Percentiles rank a stretch among this genome's conserved stretches.
phyloP scores from a whole-genome alignment of 1,284 basidiomycete species.

The Phlebopus sp. region DNA sequence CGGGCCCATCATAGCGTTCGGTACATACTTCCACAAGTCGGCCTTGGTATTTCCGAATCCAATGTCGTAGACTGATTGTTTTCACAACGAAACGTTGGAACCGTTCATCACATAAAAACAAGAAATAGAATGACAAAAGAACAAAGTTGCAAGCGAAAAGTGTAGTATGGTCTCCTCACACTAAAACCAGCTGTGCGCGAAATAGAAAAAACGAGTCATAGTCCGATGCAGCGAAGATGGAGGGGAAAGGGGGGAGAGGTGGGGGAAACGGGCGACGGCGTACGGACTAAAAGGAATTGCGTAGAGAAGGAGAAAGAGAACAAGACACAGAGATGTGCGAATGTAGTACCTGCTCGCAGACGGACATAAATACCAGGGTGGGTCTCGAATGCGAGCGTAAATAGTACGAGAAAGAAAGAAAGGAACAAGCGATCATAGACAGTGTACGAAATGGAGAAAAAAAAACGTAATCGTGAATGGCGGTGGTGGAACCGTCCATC shows the following conservation, averaged over 20 bases:
- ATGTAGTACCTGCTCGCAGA: slow-evolving; percentile 25
- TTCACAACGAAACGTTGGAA: no score
- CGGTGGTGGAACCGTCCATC: slow-evolving; percentile 30
- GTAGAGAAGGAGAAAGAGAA: background rate
- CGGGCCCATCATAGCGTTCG: no score
- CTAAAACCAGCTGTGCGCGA: slow-evolving; percentile 19
- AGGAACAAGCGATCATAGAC: slow-evolving; percentile 14
- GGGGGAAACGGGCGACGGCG: no score
- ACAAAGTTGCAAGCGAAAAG: no score
- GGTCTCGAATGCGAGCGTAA: slow-evolving; percentile 33
- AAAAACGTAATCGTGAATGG: slow-evolving; percentile 12
- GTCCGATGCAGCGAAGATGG: slow-evolving; percentile 18
- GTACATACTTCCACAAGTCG: no score
- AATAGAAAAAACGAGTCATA: slow-evolving; percentile 3
- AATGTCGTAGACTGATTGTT: no score
- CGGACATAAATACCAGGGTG: slow-evolving; percentile 30
- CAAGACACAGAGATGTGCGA: background rate
- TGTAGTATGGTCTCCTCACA: background rate
- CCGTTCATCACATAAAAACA: no score
- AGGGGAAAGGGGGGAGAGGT: slow-evolving; percentile 2
- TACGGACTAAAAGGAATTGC: background rate
- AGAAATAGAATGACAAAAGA: no score
- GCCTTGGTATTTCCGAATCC: no score
- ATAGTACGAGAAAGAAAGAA: slow-evolving; percentile 15
- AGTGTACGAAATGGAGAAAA: slow-evolving; percentile 3